phyloP scores from a whole-genome alignment of 2,329 filamentous ascomycete genomes.

The Fusarium austroafricanum region DNA sequence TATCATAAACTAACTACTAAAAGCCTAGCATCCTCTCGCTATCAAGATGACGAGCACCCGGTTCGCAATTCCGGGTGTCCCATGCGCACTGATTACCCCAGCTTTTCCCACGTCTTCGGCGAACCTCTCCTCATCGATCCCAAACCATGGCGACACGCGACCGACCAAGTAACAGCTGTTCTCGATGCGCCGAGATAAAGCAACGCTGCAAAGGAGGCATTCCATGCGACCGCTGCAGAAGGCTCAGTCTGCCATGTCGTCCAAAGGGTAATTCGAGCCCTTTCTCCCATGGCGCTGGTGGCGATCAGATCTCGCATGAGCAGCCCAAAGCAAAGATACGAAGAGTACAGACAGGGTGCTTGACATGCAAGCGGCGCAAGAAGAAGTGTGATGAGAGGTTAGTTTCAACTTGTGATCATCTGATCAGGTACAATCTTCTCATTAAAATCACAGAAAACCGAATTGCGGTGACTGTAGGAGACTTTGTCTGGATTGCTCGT shows the following conservation, averaged over 20 bases:
- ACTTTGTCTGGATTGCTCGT: neutral
- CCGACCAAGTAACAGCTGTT: neutral
- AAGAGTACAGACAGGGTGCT: neutral
- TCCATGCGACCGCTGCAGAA: neutral
- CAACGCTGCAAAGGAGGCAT: slow-evolving; percentile 7
- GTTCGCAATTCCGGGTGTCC: slow-evolving; percentile 7
- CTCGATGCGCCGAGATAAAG: slow-evolving; percentile 13
- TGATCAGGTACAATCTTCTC: neutral
- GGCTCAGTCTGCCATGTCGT: slow-evolving; percentile 7
- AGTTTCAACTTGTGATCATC: neutral
- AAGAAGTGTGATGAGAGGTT: slow-evolving; percentile 12
- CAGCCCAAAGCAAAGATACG: slow-evolving; percentile 2
- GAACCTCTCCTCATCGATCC: neutral
- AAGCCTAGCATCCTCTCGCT: neutral
- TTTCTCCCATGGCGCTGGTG: neutral
- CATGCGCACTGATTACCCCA: slow-evolving; percentile 8
- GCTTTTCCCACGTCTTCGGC: neutral
- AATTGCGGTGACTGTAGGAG: slow-evolving; percentile 9
- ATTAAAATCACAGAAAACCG: neutral
- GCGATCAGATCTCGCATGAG: neutral
- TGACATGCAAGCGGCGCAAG: slow-evolving; percentile 11
- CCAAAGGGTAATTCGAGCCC: neutral
- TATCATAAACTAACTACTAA: slow-evolving; percentile 7
- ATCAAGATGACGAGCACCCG: slow-evolving; percentile 10
- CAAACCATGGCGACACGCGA: neutral